These are phyloP conservation scores for Trametes gibbosa DNA, from an alignment of 768 basidiomycete species.

Conservation along the genomic window DNA sequence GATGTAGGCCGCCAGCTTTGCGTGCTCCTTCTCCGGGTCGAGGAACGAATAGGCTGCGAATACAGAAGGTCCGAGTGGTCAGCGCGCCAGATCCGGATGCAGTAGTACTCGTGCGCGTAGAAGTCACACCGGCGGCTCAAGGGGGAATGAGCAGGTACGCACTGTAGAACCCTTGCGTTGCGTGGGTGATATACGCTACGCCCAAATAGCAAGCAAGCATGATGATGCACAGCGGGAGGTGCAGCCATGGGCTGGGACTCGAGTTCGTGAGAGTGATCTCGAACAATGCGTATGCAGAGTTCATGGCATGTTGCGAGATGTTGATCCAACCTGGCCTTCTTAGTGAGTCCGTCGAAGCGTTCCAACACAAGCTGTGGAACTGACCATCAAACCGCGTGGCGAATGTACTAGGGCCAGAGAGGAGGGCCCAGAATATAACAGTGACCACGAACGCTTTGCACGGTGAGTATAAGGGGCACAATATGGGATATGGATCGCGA, in stretches of 20 bases:
- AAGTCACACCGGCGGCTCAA: neutral
- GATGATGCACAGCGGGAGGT: conserved; percentile 45
- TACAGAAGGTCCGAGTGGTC: neutral
- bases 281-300: conserved; percentile 51
- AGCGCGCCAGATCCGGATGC: neutral
- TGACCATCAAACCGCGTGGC: conserved; percentile 36
- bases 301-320: conserved; percentile 60
- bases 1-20: conserved; percentile 57
- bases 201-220: conserved; percentile 57
- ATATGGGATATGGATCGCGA: neutral
- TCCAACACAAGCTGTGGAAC: conserved; percentile 18
- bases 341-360: neutral
- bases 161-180: conserved; percentile 65
- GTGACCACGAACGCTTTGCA: conserved; percentile 62
- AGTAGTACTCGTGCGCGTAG: neutral
- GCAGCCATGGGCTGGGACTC: conserved; percentile 50
- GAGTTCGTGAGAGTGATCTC: conserved; percentile 57
- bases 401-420: conserved; percentile 45
- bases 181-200: conserved; percentile 65
- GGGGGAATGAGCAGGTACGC: conserved; percentile 24
- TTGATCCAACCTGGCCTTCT: conserved; percentile 50
- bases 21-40: conserved; percentile 44
- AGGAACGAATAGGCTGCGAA: conserved; percentile 62
- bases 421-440: conserved; percentile 58
- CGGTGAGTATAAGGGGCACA: neutral